Percentiles rank a stretch among this genome's conserved stretches.
These are phyloP conservation scores for Erodium moschatum DNA, from an alignment of 441 rosid species.

Conservation along the genomic window DNA sequence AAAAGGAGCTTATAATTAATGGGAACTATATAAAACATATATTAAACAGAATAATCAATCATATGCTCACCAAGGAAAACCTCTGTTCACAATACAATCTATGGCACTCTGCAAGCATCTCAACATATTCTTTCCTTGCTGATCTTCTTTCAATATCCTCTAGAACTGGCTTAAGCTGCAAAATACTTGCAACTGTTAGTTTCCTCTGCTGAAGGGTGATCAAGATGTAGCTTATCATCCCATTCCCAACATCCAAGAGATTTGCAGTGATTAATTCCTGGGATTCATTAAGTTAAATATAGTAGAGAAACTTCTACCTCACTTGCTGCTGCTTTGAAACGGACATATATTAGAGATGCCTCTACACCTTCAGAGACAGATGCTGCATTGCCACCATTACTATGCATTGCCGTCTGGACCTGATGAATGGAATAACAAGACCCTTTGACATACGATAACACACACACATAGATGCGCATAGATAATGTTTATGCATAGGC, in stretches of 20 bases:
- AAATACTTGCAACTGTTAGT: conserved; percentile 23
- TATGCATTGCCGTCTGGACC: conserved; percentile 79
- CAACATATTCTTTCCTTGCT: conserved; percentile 79
- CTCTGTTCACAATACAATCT: conserved; percentile 88
- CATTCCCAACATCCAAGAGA: background rate
- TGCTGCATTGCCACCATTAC: conserved; percentile 53
- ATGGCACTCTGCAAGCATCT: conserved; percentile 85
- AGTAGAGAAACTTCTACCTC: conserved; percentile 44
- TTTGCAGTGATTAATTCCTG: background rate
- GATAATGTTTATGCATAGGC: background rate
- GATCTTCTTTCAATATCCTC: conserved; percentile 92
- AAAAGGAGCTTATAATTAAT: conserved; percentile 15
- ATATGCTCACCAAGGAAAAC: conserved; percentile 68
- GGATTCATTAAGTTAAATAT: background rate
- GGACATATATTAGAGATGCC: conserved; percentile 85
- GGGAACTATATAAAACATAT: conserved; percentile 1
- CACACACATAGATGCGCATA: background rate
- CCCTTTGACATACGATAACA: conserved; percentile 14
- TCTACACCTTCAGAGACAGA: conserved; percentile 90
- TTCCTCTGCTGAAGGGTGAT: conserved; percentile 4
- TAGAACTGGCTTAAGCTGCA: conserved; percentile 79
- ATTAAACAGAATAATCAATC: conserved; percentile 11
- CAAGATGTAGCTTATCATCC: background rate
- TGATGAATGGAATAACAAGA: conserved; percentile 27
- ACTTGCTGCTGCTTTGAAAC: conserved; percentile 91